phyloP scores from a whole-genome alignment of 345 rosid species.

The Erucastrum elatum region DNA sequence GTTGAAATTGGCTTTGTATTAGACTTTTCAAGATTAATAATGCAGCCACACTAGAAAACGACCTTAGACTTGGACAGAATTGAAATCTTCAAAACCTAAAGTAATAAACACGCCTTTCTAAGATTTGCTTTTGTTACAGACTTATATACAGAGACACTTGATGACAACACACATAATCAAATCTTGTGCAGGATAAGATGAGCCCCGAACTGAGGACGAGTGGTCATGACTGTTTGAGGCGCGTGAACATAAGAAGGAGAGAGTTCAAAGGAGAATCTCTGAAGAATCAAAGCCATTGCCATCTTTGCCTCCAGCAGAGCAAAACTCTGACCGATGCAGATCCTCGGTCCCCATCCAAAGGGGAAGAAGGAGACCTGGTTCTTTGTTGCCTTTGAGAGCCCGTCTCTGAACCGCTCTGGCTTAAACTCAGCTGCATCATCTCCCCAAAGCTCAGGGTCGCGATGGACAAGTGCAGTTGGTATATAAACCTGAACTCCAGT shows the following conservation, averaged over 20 bases:
- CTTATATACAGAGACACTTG: not conserved
- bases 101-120: not conserved
- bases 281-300: slow-evolving; percentile 42
- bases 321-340: slow-evolving; percentile 69
- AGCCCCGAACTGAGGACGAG: slow-evolving; percentile 65
- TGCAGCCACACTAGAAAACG: slow-evolving; percentile 1
- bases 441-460: slow-evolving; percentile 59
- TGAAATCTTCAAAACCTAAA: not conserved
- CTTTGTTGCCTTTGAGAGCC: slow-evolving; percentile 63
- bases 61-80: slow-evolving; percentile 17
- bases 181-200: slow-evolving; percentile 49
- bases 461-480: slow-evolving; percentile 54
- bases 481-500: slow-evolving; percentile 47
- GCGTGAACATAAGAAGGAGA: slow-evolving; percentile 58
- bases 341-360: slow-evolving; percentile 61
- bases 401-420: slow-evolving; percentile 61
- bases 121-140: not conserved
- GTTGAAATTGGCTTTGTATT: slow-evolving; percentile 27
- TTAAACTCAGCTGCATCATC: slow-evolving; percentile 66
- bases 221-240: slow-evolving; percentile 41
- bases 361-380: slow-evolving; percentile 58
- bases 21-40: slow-evolving; percentile 28
- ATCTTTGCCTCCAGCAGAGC: slow-evolving; percentile 62
- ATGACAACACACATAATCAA: slow-evolving; percentile 2
- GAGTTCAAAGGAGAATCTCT: slow-evolving; percentile 39